phyloP scores from a whole-genome alignment of 768 basidiomycete genomes.

The Suillus subaureus region DNA sequence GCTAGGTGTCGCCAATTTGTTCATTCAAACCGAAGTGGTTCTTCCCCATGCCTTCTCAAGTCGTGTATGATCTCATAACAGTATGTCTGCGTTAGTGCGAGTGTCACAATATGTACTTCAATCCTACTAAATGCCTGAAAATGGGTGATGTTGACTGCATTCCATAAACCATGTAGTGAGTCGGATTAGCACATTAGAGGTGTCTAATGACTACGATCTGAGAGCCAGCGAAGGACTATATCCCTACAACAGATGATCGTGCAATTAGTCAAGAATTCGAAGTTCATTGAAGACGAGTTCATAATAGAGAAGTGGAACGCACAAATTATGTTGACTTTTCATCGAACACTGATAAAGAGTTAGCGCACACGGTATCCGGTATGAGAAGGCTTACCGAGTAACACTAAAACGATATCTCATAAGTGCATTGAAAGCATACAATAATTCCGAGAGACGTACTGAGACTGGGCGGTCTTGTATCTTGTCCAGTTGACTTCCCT shows the following conservation, averaged over 20 bases:
- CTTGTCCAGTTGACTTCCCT: conserved; percentile 69
- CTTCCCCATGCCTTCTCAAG: neutral
- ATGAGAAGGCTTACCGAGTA: conserved; percentile 65
- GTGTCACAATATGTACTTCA: neutral
- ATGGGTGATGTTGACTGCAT: neutral
- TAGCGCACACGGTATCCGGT: conserved; percentile 5
- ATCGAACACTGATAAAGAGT: conserved; percentile 75
- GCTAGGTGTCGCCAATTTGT: neutral
- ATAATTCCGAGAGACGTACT: conserved; percentile 47
- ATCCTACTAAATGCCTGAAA: neutral
- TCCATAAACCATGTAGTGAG: conserved; percentile 1
- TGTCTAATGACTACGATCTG: conserved; percentile 67
- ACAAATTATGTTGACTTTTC: conserved; percentile 95
- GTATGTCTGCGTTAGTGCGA: neutral
- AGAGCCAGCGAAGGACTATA: conserved; percentile 87
- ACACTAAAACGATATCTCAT: conserved; percentile 47
- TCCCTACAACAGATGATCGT: conserved; percentile 48
- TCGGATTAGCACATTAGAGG: neutral
- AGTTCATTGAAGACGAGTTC: neutral
- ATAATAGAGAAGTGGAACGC: conserved; percentile 27
- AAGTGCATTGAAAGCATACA: conserved; percentile 7
- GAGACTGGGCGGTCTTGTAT: conserved; percentile 82
- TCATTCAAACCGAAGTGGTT: neutral
- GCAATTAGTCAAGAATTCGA: conserved; percentile 2
- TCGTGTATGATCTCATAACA: neutral